These are phyloP conservation scores for Niebla homalea DNA, from an alignment of 495 filamentous ascomycete genomes.

Conservation along the genomic window DNA sequence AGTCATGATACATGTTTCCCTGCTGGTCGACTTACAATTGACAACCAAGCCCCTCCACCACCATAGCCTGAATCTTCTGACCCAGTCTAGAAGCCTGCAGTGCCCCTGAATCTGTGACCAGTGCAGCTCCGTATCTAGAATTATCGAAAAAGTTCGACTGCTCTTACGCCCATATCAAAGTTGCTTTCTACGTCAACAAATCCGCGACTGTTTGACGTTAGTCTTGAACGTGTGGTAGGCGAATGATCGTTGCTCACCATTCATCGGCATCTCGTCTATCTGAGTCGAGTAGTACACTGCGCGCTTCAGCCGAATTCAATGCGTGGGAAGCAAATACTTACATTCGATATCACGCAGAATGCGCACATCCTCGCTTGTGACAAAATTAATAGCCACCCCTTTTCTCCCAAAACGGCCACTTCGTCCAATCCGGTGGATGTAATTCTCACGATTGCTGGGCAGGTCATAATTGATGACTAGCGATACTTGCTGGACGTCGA, in stretches of 20 bases:
- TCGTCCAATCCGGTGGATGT: slow-evolving; percentile 96
- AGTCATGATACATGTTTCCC: too few species aligned
- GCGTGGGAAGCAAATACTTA: slow-evolving; percentile 22
- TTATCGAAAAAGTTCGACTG: too few species aligned
- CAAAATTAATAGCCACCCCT: slow-evolving; percentile 99
- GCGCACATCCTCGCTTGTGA: slow-evolving; percentile 92
- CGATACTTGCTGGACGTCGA: slow-evolving; percentile 99
- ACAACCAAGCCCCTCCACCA: too few species aligned
- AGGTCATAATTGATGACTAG: slow-evolving; percentile 99
- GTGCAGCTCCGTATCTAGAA: too few species aligned
- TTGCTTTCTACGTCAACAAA: slow-evolving; percentile 31
- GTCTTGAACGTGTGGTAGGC: neutral
- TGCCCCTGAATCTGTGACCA: too few species aligned
- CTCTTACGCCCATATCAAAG: too few species aligned
- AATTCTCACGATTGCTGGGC: slow-evolving; percentile 98
- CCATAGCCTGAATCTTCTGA: too few species aligned
- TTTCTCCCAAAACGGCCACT: slow-evolving; percentile 94
- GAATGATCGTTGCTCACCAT: slow-evolving; percentile 32
- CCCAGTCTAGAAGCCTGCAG: too few species aligned
- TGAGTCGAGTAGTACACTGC: slow-evolving; percentile 89
- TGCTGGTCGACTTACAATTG: too few species aligned
- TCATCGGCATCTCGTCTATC: slow-evolving; percentile 99
- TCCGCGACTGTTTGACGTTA: slow-evolving; percentile 39
- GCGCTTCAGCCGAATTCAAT: neutral
- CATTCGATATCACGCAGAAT: slow-evolving; percentile 95